Evolutionary conservation across 805 yeast genomes (phyloP).

Genomic region (Ogataea salicorniae): DNA sequence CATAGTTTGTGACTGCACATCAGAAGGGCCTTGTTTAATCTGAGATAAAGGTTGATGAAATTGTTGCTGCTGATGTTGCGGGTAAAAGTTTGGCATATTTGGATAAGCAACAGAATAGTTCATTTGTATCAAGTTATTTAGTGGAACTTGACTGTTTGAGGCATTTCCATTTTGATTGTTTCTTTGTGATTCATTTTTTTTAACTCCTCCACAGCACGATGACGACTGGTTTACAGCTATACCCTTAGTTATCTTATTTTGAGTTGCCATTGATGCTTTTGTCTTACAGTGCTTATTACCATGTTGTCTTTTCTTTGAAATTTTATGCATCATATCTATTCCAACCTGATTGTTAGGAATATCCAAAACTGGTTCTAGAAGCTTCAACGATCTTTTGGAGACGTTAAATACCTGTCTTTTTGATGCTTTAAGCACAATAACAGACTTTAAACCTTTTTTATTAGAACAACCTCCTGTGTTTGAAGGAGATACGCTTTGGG

Average conservation of each 20-base stretch:
- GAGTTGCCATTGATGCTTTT: not conserved
- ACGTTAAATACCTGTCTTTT: conserved; percentile 34
- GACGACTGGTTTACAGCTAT: not conserved
- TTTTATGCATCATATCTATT: conserved; percentile 24
- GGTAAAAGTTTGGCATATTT: not conserved
- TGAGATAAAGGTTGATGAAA: not conserved
- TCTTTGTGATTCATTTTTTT: not conserved
- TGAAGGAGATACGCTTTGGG: not conserved
- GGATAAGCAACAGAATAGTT: not conserved
- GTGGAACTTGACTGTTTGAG: no score
- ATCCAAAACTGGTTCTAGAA: conserved; percentile 31
- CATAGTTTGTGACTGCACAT: not conserved
- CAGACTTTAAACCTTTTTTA: conserved; percentile 15
- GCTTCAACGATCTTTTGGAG: conserved; percentile 28
- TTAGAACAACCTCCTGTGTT: conserved; percentile 2
- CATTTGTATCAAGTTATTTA: not conserved
- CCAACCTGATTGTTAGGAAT: conserved; percentile 30
- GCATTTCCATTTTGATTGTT: not conserved
- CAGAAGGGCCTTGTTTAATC: not conserved
- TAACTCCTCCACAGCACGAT: not conserved
- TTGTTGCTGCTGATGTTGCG: not conserved
- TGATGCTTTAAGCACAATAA: conserved; percentile 30
- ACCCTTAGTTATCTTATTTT: not conserved
- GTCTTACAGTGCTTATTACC: conserved; percentile 14
- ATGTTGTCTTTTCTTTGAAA: conserved; percentile 16